Evolutionary conservation across 1,284 basidiomycete genomes (phyloP).

Genomic region (Trichosporon sp.): DNA sequence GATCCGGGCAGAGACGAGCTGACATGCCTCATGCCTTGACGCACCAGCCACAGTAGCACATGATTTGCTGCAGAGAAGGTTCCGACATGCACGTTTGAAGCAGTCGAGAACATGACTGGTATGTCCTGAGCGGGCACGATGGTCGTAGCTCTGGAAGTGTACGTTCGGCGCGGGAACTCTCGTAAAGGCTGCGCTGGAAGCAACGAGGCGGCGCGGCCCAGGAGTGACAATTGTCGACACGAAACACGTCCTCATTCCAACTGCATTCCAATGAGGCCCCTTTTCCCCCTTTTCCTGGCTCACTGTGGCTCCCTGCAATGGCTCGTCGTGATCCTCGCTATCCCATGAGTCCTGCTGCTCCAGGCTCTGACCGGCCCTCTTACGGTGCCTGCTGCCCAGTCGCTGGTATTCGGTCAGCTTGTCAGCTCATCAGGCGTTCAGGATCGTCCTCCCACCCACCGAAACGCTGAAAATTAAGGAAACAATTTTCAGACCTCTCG

Average conservation of each 20-base stretch:
- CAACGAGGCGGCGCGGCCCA: background rate
- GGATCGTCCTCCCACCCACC: background rate
- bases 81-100: slow-evolving; percentile 15
- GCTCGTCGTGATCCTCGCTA: background rate
- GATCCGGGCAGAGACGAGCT: background rate
- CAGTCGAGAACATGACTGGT: background rate
- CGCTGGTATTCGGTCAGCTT: background rate
- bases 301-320: background rate
- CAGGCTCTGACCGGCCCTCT: slow-evolving; percentile 6
- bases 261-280: slow-evolving; percentile 11
- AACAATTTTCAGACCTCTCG: background rate
- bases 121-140: background rate
- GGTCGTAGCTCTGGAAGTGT: background rate
- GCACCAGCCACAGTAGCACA: background rate
- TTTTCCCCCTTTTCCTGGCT: background rate
- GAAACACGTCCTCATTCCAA: slow-evolving; percentile 5
- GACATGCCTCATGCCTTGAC: background rate
- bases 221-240: background rate
- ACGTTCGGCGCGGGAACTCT: background rate
- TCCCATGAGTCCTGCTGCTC: background rate
- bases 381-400: background rate
- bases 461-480: slow-evolving; percentile 11
- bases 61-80: slow-evolving; percentile 1
- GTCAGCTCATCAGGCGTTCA: background rate
- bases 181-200: slow-evolving; percentile 5